Base-by-base conservation (phyloP, 75 land plant genomes). In the Pinus tabuliformis region DNA sequence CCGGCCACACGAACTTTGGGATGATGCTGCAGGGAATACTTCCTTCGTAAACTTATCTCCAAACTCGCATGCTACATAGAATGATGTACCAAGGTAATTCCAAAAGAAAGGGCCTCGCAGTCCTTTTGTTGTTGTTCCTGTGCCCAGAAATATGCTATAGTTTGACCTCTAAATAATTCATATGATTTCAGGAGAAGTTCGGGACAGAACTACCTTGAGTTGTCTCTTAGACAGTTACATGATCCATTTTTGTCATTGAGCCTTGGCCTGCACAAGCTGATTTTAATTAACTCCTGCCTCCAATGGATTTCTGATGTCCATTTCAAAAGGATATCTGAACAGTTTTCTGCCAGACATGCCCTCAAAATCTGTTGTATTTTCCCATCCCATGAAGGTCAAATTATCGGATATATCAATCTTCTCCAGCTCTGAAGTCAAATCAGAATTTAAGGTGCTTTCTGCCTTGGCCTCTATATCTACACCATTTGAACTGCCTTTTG, bases 331-430 rank as follows among this genome's bases (percentile, higher is more conserved):
- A 58, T 76, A 79, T 21, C 81, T 59, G 22, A 76, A 71, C 18
- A 73, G 52, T 39, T 72, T 78, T 17, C 33, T 73, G 26, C 78
- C 81, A 74, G 83, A 75, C 26, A 77, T 62, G 33, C 76, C 86
- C 59, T 73, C 81, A 24, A 84, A 64, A 61, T 76, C 86, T 18
- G 85, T 63, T 14, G 83, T 83, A 59, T 94, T 93, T 63, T 90
- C 84, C 98, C 93, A 91, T 74, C 92, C 91, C 57, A 85, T n/a
- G 49, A 61, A 75, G 4, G 78, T 60, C 13, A 81, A 73, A 36
- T 76, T 62, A 24, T 75, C 77, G 5, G 77, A 37, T 39, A 73
- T 73, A 2, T 71, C 86, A 75, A 84, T 84, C 36, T 57, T 75
- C 49, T 75, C 85, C 33, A 85, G 71, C 37, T 72, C 75, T 58